Conservation (phyloP, 805 yeast genomes). For the Yarrowia keelungensis region DNA sequence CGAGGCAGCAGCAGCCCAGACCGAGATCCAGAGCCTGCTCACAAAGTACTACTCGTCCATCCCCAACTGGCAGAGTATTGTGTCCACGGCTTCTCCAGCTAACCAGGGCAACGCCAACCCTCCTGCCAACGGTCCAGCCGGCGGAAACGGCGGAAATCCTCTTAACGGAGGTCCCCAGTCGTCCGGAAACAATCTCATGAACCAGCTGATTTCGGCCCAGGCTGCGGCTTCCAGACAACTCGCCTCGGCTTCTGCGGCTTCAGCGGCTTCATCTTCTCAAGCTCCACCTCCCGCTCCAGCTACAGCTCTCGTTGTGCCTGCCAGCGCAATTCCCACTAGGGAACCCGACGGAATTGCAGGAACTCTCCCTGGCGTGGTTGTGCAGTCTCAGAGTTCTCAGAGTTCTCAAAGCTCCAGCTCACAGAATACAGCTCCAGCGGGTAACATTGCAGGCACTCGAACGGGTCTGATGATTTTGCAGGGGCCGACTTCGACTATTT, state of each 20-base stretch:
- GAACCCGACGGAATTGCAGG: constrained; percentile 30
- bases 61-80: constrained; percentile 35
- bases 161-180: constrained; percentile 9
- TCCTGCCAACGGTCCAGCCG: constrained; percentile 29
- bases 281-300: constrained; percentile 4
- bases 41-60: constrained; percentile 27
- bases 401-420: neutral
- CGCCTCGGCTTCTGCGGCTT: constrained; percentile 2
- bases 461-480: constrained; percentile 10
- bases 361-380: neutral
- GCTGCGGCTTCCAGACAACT: constrained; percentile 11
- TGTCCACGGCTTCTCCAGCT: neutral
- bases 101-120: constrained; percentile 23
- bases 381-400: neutral
- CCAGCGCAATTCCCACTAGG: constrained; percentile 13
- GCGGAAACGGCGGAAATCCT: constrained; percentile 14
- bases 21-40: constrained; percentile 10
- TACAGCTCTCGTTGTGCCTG: constrained; percentile 4
- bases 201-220: constrained; percentile 14
- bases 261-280: neutral
- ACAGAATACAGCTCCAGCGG: neutral
- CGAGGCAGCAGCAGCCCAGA: constrained; percentile 17
- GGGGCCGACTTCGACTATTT: neutral
- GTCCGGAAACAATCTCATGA: constrained; percentile 20
- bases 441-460: constrained; percentile 32